phyloP scores from a whole-genome alignment of 2,329 filamentous ascomycete genomes.

The Arthrobotrys conoides region DNA sequence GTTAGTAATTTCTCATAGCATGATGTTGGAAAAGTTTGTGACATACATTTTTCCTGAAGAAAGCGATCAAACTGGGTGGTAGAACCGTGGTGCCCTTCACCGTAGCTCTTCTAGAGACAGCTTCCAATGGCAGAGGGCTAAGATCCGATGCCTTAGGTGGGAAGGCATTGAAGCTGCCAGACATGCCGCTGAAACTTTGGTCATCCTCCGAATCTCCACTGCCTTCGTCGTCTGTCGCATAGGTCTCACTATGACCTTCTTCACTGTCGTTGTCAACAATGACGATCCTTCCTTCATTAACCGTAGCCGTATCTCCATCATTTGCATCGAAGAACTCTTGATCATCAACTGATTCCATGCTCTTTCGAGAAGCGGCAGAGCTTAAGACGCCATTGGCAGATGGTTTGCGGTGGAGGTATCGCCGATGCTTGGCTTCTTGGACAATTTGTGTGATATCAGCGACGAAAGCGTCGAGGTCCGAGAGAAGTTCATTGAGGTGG shows the following conservation, averaged over 20 bases:
- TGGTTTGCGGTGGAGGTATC: constrained; percentile 72
- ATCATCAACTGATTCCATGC: constrained; percentile 83
- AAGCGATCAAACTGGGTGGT: constrained; percentile 92
- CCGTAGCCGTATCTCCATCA: constrained; percentile 71
- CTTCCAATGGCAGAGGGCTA: constrained; percentile 79
- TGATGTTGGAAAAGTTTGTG: background rate
- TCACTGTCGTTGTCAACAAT: constrained; percentile 63
- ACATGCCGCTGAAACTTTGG: constrained; percentile 68
- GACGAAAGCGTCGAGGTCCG: constrained; percentile 86
- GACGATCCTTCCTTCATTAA: constrained; percentile 62
- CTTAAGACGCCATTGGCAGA: constrained; percentile 38
- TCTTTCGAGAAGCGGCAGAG: constrained; percentile 71
- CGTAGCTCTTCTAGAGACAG: constrained; percentile 77
- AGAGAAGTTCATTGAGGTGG: constrained; percentile 85
- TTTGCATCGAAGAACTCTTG: constrained; percentile 95
- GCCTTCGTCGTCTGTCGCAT: constrained; percentile 76
- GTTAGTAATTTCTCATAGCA: background rate
- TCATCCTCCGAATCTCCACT: constrained; percentile 74
- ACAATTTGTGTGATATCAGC: constrained; percentile 84
- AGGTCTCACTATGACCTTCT: constrained; percentile 71
- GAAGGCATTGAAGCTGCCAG: constrained; percentile 74
- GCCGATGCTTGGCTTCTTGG: constrained; percentile 82
- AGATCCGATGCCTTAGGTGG: constrained; percentile 68
- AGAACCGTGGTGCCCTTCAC: constrained; percentile 81
- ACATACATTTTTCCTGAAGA: constrained; percentile 90